Evolutionary conservation across 176 grass and related monocot genomes (phyloP).

Genomic region (Carex cristatella): DNA sequence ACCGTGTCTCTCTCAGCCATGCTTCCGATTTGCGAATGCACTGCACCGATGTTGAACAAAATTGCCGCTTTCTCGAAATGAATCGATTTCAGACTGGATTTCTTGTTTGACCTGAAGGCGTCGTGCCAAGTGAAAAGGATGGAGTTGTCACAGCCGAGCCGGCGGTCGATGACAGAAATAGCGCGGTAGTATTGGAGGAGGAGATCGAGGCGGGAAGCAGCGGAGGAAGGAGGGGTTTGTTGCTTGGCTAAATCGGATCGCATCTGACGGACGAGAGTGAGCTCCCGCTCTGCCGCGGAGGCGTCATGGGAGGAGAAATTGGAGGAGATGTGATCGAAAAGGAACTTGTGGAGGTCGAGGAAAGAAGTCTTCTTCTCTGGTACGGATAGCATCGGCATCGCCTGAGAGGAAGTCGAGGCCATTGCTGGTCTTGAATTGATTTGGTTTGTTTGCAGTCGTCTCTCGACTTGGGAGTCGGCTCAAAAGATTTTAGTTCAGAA

Average conservation of each 20-base stretch:
- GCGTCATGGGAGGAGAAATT: slow-evolving; percentile 45
- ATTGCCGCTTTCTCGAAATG: slow-evolving; percentile 57
- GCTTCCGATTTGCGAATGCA: slow-evolving; percentile 47
- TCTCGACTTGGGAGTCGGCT: not conserved
- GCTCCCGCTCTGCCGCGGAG: slow-evolving; percentile 34
- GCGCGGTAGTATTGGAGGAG: slow-evolving; percentile 54
- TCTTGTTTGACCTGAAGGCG: slow-evolving; percentile 60
- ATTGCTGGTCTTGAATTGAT: not conserved
- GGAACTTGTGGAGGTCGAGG: slow-evolving; percentile 47
- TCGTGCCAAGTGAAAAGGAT: slow-evolving; percentile 73
- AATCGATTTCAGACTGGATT: slow-evolving; percentile 37
- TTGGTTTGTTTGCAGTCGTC: not conserved
- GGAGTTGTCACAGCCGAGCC: slow-evolving; percentile 40
- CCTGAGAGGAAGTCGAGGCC: slow-evolving; percentile 22
- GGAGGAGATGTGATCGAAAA: slow-evolving; percentile 49
- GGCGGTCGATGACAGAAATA: slow-evolving; percentile 42
- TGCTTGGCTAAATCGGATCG: slow-evolving; percentile 25
- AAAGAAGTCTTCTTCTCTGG: slow-evolving; percentile 70
- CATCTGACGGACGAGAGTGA: slow-evolving; percentile 18
- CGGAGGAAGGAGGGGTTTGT: not conserved
- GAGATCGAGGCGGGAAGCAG: slow-evolving; percentile 36
- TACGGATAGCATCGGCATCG: slow-evolving; percentile 48
- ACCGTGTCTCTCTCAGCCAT: slow-evolving; percentile 32
- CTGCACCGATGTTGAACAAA: slow-evolving; percentile 61
- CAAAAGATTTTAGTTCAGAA: not conserved